Evolutionary conservation across 139 green algal genomes (phyloP), one percentile per base, ranked within the genome.

Genomic region (Axilococcus clingmanii): DNA sequence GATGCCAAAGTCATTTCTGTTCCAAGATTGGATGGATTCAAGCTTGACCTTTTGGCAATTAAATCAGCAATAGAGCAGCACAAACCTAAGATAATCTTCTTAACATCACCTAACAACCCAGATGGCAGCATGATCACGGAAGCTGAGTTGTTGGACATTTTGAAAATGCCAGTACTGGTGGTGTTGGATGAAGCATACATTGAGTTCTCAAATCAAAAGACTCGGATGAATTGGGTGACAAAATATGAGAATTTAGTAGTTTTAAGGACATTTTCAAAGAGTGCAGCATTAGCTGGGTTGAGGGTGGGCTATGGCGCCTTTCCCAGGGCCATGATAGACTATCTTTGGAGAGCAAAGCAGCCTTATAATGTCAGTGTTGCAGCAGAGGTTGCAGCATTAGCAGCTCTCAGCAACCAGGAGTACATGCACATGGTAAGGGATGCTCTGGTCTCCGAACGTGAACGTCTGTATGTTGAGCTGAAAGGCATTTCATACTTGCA

Each of bases 101-200:
- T 99, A 7, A 99, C 93, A 2, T 94, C 79, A 0, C 93, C 93
- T 43, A 99, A 99, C 84, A 99, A 99, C 72, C 93, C 93, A 5
- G 93, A 99, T 48, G 93, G 93, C 38, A 85, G 66, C 50, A 65
- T 96, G 55, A 83, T 96, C 17, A 57, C 28, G 7, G 81, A 89
- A 28, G 75, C 75, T 22, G 84, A 96, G 30, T 61, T 99, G 19
- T 49, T 69, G 8, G 59, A 52, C 9, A 33, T 96, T 16, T 72
- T 98, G 37, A 40, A 64, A 9, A 72, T 96, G 32, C 86, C 85
- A 7, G 81, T 89, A 34, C 74, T 98, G 27, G 87, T 98, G n/a
- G 87, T 98, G 12, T 75, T 98, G 36, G 93, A 99, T 65, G 93
- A 99, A 62, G 93, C 93, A 7, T 99, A 99, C 71, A 91, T 98